phyloP scores from a whole-genome alignment of 306 rosid genomes.

The Dicorynia guianensis region DNA sequence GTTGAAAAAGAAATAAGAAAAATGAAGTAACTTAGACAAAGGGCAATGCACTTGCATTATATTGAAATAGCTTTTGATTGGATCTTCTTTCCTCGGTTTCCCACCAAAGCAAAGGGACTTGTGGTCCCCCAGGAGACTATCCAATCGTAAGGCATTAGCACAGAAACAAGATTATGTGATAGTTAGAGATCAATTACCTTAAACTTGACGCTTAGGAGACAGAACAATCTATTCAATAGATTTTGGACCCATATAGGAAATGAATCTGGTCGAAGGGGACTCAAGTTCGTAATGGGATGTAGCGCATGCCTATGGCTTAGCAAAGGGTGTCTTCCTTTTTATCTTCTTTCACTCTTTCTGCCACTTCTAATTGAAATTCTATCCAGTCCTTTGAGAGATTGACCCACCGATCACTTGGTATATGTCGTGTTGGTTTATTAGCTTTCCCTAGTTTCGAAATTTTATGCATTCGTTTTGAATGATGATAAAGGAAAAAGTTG shows the following conservation, averaged over 20 bases:
- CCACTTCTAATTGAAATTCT: not conserved
- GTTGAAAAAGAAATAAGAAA: not conserved
- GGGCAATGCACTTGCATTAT: no score
- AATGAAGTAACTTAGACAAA: not conserved
- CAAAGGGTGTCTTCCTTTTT: no score
- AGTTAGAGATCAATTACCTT: not conserved
- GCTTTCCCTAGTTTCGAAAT: no score
- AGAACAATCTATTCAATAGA: not conserved
- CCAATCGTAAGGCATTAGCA: not conserved
- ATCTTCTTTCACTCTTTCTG: no score
- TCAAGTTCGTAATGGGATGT: not conserved
- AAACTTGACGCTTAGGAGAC: not conserved
- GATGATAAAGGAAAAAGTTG: no score
- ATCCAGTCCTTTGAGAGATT: no score
- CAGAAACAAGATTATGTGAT: not conserved
- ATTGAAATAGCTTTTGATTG: not conserved
- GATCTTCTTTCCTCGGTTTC: no score
- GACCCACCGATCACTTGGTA: not conserved
- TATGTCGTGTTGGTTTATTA: not conserved
- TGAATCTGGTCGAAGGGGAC: not conserved
- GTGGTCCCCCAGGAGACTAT: not conserved
- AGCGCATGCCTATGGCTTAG: not conserved
- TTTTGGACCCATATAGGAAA: not conserved
- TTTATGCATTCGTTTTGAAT: no score
- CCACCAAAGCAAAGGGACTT: not conserved